These are phyloP conservation scores for Fraxinus greggii DNA, from an alignment of 305 asterid species.

Conservation along the genomic window DNA sequence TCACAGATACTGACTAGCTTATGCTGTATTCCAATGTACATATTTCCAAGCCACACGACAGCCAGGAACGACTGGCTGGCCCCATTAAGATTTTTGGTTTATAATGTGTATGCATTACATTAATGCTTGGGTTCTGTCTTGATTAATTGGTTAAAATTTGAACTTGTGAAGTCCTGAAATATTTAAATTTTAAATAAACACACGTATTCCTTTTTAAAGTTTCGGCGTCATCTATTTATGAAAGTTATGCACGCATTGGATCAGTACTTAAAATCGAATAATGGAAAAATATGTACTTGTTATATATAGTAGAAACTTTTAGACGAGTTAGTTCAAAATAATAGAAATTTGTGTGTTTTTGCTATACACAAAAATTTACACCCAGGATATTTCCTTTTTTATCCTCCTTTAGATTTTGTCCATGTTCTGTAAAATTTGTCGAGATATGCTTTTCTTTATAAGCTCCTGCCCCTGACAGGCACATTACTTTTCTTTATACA, in stretches of 20 bases:
- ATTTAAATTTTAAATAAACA: too few species aligned
- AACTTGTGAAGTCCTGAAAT: not conserved
- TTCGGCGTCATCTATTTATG: not conserved
- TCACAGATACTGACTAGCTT: conserved; percentile 53
- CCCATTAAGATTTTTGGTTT: conserved; percentile 32
- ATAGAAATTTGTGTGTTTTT: not conserved
- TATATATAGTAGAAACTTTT: not conserved
- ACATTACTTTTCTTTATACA: conserved; percentile 62
- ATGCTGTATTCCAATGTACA: conserved; percentile 29
- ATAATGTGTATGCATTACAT: not conserved
- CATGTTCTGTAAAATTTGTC: conserved; percentile 31
- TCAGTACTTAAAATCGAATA: not conserved
- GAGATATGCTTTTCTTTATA: conserved; percentile 54
- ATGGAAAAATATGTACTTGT: not conserved
- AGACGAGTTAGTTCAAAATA: not conserved
- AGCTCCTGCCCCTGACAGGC: conserved; percentile 81
- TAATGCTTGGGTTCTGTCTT: not conserved
- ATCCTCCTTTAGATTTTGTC: conserved; percentile 21
- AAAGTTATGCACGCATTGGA: not conserved
- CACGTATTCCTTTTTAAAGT: not conserved
- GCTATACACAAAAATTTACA: not conserved
- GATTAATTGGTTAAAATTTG: not conserved
- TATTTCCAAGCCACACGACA: conserved; percentile 43
- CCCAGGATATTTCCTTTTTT: not conserved
- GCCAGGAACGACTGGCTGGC: conserved; percentile 35